Percentiles rank a stretch among this genome's conserved stretches.
Evolutionary conservation across 2,329 filamentous ascomycete genomes (phyloP).

Genomic region (Xylariaceae sp.): DNA sequence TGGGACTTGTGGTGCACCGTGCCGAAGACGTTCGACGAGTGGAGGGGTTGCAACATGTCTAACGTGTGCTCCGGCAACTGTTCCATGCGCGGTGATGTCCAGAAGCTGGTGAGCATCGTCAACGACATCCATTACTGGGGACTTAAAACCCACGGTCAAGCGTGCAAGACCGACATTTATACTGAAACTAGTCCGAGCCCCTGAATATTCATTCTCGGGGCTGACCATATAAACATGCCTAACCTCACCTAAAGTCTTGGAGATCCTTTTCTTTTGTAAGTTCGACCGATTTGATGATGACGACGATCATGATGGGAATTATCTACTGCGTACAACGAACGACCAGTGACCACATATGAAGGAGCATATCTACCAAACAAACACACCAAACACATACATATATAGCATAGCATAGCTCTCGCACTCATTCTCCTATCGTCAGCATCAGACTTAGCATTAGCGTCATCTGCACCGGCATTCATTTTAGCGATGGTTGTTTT

Average conservation of each 20-base stretch:
- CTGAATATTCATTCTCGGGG: background rate
- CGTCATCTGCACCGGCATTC: background rate
- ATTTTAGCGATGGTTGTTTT: background rate
- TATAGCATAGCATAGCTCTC: background rate
- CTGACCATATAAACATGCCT: too few relatives aligned
- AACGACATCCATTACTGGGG: slow-evolving; percentile 13
- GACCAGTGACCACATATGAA: background rate
- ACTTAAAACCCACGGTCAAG: background rate
- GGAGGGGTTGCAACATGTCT: slow-evolving; percentile 7
- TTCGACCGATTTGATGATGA: too few relatives aligned
- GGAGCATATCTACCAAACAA: background rate
- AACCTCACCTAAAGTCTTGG: too few relatives aligned
- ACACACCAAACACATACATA: background rate
- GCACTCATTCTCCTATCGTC: background rate
- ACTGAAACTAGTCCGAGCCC: background rate
- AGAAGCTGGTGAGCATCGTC: background rate
- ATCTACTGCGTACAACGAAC: background rate
- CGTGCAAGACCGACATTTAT: background rate
- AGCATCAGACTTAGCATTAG: background rate
- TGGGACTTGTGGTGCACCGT: slow-evolving; percentile 7
- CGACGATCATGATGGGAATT: background rate
- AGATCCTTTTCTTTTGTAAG: too few relatives aligned
- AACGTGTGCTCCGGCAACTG: background rate
- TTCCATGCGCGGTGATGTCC: background rate
- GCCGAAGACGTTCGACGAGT: slow-evolving; percentile 3